These are phyloP conservation scores for Populus pruinosa DNA, from an alignment of 345 rosid genomes.

Conservation along the genomic window DNA sequence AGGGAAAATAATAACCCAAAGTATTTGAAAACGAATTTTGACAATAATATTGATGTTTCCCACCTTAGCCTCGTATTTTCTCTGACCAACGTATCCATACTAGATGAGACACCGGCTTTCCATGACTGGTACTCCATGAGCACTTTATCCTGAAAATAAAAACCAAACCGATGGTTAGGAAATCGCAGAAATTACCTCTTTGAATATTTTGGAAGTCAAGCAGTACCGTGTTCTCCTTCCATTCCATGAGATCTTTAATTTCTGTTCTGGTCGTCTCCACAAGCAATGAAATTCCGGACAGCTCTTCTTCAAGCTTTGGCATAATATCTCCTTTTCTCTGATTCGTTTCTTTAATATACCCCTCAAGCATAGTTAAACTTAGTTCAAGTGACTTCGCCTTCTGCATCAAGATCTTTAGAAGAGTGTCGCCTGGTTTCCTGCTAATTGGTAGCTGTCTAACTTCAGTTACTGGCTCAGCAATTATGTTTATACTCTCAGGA, in stretches of 20 bases:
- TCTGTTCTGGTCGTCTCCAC: conserved; percentile 57
- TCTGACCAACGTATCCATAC: conserved; percentile 49
- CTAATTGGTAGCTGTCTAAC: conserved; percentile 57
- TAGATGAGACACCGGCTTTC: conserved; percentile 56
- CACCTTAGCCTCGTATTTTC: conserved; percentile 76
- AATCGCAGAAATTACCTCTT: not conserved
- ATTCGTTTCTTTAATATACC: conserved; percentile 62
- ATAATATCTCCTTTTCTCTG: conserved; percentile 48
- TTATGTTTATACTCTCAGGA: conserved; percentile 23
- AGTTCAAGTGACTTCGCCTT: conserved; percentile 73
- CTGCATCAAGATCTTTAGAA: conserved; percentile 86
- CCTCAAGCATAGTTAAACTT: conserved; percentile 70
- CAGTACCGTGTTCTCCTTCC: conserved; percentile 66
- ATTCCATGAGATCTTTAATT: conserved; percentile 45
- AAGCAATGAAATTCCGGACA: conserved; percentile 43
- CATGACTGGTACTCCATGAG: conserved; percentile 51
- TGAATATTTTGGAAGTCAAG: not conserved
- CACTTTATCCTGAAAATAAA: conserved; percentile 49
- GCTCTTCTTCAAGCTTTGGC: conserved; percentile 58
- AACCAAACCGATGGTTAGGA: not conserved
- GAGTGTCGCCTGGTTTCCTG: conserved; percentile 61
- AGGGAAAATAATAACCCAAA: not conserved
- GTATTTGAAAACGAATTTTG: not conserved
- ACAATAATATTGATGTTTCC: conserved; percentile 16
- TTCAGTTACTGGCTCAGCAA: conserved; percentile 58